Evolutionary conservation across 257 asterid genomes (phyloP).

Genomic region (Penstemon barbatus): DNA sequence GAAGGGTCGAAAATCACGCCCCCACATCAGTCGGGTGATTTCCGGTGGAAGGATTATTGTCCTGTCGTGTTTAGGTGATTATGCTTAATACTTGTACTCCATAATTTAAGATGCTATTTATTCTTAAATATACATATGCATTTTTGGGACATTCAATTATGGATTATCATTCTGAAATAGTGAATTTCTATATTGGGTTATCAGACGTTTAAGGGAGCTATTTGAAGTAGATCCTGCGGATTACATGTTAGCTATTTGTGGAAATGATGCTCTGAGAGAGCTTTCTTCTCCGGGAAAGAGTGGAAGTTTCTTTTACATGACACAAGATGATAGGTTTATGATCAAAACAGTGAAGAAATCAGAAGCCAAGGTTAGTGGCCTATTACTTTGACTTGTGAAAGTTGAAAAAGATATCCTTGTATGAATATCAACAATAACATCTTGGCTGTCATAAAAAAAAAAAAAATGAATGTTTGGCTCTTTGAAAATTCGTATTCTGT

Average conservation of each 20-base stretch:
- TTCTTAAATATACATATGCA: not conserved
- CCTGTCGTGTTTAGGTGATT: conserved; percentile 70
- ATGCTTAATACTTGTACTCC: not conserved
- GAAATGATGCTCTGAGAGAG: conserved; percentile 62
- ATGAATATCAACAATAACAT: not conserved
- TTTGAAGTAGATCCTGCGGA: conserved; percentile 73
- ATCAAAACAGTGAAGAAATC: conserved; percentile 72
- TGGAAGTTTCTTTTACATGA: conserved; percentile 68
- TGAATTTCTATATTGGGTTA: conserved; percentile 21
- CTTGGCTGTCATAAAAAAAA: not conserved
- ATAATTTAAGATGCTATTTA: not conserved
- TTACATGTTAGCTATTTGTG: conserved; percentile 71
- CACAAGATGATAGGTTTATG: conserved; percentile 70
- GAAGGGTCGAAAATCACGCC: conserved; percentile 69
- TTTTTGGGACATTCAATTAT: not conserved
- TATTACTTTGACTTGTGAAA: conserved; percentile 26
- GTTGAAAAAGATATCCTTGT: not conserved
- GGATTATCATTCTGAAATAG: conserved; percentile 22
- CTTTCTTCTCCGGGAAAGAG: conserved; percentile 75
- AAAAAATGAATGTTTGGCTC: not conserved
- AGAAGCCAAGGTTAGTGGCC: conserved; percentile 62
- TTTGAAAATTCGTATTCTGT: conserved; percentile 24
- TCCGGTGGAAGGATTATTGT: conserved; percentile 80
- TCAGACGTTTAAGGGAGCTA: conserved; percentile 59
- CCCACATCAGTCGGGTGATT: conserved; percentile 65